Evolutionary conservation across 2,329 filamentous ascomycete genomes (phyloP).

Genomic region (Aspergillus persii): DNA sequence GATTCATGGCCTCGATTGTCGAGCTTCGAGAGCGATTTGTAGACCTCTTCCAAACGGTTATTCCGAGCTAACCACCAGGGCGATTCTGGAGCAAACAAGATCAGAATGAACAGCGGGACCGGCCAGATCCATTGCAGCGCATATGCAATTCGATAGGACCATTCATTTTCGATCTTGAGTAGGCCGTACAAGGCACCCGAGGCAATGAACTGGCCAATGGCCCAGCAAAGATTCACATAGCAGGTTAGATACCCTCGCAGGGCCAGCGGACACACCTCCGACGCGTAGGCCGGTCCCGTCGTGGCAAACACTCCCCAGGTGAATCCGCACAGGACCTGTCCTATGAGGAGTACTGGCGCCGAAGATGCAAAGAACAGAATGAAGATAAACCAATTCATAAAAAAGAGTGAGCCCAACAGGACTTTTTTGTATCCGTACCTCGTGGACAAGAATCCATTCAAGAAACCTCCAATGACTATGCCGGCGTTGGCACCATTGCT

Average conservation of each 20-base stretch:
- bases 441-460: conserved; percentile 29
- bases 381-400: conserved; percentile 48
- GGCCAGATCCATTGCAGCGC: conserved; percentile 32
- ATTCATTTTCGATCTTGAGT: conserved; percentile 29
- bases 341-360: conserved; percentile 44
- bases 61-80: conserved; percentile 28
- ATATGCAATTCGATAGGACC: conserved; percentile 39
- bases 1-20: conserved; percentile 13
- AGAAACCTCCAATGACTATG: conserved; percentile 25
- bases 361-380: conserved; percentile 51
- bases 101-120: conserved; percentile 20
- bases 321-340: conserved; percentile 49
- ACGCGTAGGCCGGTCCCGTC: conserved; percentile 27
- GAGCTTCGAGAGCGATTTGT: conserved; percentile 6
- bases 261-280: conserved; percentile 28
- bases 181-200: conserved; percentile 32
- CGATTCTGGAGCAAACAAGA: conserved; percentile 25
- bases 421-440: conserved; percentile 45
- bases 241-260: conserved; percentile 32
- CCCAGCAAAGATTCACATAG: conserved; percentile 44
- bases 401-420: conserved; percentile 44
- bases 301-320: conserved; percentile 37
- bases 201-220: conserved; percentile 26
- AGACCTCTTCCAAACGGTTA: conserved; percentile 20
- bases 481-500: conserved; percentile 20